These are phyloP conservation scores for Aspergillus floridensis DNA, from an alignment of 2,329 filamentous ascomycete species.

Conservation along the genomic window DNA sequence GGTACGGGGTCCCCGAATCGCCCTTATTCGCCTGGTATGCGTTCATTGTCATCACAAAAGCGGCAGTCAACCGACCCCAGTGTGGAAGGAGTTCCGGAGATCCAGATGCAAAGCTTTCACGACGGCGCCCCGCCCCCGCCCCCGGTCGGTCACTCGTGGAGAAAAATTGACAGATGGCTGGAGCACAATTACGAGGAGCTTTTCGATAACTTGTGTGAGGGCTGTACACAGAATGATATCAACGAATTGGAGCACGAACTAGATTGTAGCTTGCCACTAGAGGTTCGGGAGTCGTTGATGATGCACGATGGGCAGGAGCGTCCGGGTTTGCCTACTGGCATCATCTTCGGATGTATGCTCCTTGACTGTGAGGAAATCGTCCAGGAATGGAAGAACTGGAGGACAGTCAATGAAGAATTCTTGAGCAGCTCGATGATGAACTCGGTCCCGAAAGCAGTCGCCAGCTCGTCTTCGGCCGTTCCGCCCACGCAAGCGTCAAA, in stretches of 20 bases:
- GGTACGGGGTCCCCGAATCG: slow-evolving; percentile 58
- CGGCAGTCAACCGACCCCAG: slow-evolving; percentile 59
- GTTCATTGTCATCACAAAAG: slow-evolving; percentile 69
- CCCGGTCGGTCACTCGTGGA: slow-evolving; percentile 86
- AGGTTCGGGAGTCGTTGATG: slow-evolving; percentile 87
- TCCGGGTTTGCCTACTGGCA: slow-evolving; percentile 82
- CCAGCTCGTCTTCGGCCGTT: slow-evolving; percentile 60
- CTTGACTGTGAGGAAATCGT: slow-evolving; percentile 98
- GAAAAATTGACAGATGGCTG: slow-evolving; percentile 87
- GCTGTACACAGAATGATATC: slow-evolving; percentile 87
- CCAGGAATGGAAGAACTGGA: slow-evolving; percentile 97
- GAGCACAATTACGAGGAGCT: slow-evolving; percentile 95
- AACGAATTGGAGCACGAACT: slow-evolving; percentile 96
- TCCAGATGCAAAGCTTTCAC: slow-evolving; percentile 93
- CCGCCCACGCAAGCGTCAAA: slow-evolving; percentile 56
- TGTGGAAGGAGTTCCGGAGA: slow-evolving; percentile 74
- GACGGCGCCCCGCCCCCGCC: slow-evolving; percentile 88
- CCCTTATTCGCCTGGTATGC: slow-evolving; percentile 86
- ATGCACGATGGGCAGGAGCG: slow-evolving; percentile 97
- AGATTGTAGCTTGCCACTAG: slow-evolving; percentile 88
- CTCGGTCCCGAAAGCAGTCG: slow-evolving; percentile 66
- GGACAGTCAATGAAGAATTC: slow-evolving; percentile 86
- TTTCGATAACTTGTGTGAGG: slow-evolving; percentile 88
- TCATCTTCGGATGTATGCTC: slow-evolving; percentile 92
- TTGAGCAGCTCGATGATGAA: slow-evolving; percentile 57